Base-by-base conservation (phyloP, 176 grass and related monocot genomes). In the Bromus sterilis region DNA sequence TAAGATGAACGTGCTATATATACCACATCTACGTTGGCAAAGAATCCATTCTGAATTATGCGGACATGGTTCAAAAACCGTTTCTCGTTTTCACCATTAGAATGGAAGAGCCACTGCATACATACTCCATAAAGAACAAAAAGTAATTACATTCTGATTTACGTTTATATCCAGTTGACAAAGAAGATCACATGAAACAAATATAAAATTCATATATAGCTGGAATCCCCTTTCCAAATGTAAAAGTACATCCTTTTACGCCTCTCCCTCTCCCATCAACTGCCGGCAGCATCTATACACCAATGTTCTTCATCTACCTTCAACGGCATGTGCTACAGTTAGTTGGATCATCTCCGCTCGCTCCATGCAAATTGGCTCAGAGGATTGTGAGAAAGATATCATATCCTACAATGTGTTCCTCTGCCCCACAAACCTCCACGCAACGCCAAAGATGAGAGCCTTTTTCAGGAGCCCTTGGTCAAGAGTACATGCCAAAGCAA, bases 381-480 rank as follows among this genome's bases (percentile, higher is more conserved):
- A 59, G 57, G 29, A 25, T 42, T 8, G 10, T n/a, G 36, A 75
- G 61, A 60, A 23, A 73, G 8, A 58, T 53, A 20, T 31, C 37
- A 83, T 58, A 82, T 26, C 11, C 48, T 90, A 93, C 78, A 89
- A 77, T 65, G 80, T 25, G 6, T 93, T 87, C 77, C 91, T 87
- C 65, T 78, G 86, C 74, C 83, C 76, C 25, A 89, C 86, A 3
- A 97, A 97, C 51, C 61, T 91, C 67, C 94, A 26, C 0, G 94
- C 94, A 7, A 97, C 83, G 2, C 94, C 94, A 0, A 97, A 97
- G 63, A 97, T 93, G 39, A 97, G 63, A 51, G 91, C 91, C 77
- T 97, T 97, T 1, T 91, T 97, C 78, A 97, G 41, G 26, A 97
- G 87, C 0, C 94, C 91, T 69, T 89, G 94, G 46, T 97, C 91